phyloP scores from a whole-genome alignment of 306 rosid species.

The Canavalia ensiformis region DNA sequence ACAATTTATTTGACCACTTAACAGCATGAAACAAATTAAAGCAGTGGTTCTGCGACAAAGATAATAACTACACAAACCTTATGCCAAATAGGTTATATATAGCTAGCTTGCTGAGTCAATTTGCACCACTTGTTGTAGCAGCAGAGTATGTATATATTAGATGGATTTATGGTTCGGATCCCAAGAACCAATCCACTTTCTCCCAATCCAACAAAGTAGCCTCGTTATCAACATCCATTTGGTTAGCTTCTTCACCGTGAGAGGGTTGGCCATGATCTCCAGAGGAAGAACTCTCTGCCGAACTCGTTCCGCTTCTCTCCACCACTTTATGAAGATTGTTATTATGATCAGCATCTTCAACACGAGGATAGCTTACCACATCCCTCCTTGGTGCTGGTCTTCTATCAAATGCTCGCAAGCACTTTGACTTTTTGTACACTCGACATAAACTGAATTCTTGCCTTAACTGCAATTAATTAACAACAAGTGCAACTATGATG shows the following conservation, averaged over 20 bases:
- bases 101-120: neutral
- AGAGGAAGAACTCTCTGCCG: constrained; percentile 67
- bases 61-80: neutral
- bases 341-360: neutral
- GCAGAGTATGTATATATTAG: neutral
- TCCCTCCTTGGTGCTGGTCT: constrained; percentile 57
- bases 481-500: neutral
- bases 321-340: constrained; percentile 21
- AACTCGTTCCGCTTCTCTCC: constrained; percentile 48
- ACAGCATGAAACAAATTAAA: neutral
- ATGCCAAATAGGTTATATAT: too few relatives aligned
- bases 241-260: constrained; percentile 42
- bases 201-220: constrained; percentile 65
- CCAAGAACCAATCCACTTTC: constrained; percentile 58
- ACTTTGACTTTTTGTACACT: constrained; percentile 85
- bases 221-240: constrained; percentile 49
- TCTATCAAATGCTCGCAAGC: constrained; percentile 84
- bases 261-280: constrained; percentile 52
- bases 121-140: neutral
- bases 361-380: neutral
- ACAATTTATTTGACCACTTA: neutral
- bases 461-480: constrained; percentile 63
- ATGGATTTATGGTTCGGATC: neutral
- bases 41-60: neutral
- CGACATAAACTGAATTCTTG: constrained; percentile 83